Conservation (phyloP, 2,329 filamentous ascomycete species). For the Rutstroemia sp. region DNA sequence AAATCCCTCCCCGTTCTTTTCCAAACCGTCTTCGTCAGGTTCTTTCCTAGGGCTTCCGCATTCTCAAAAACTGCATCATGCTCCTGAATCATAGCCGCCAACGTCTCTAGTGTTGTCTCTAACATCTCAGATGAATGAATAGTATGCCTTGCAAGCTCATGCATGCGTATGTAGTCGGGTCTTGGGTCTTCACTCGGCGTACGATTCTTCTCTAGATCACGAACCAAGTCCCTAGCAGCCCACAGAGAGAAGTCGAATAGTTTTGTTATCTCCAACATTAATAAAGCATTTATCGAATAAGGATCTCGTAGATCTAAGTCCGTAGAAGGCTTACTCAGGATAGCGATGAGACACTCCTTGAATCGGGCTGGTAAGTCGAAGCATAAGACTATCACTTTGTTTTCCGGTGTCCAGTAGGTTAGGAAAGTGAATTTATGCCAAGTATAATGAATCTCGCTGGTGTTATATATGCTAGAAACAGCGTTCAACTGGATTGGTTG, state of each 20-base stretch:
- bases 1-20: background rate
- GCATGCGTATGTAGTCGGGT: background rate
- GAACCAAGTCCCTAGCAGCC: background rate
- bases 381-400: background rate
- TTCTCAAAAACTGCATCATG: background rate
- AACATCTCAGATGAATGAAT: slow-evolving; percentile 2
- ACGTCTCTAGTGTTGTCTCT: background rate
- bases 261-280: slow-evolving; percentile 1
- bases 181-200: background rate
- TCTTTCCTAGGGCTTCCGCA: background rate
- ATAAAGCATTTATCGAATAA: background rate
- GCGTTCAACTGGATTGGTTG: background rate
- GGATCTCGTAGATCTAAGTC: background rate
- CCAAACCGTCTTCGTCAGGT: background rate
- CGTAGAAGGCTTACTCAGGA: background rate
- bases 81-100: background rate
- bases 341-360: background rate
- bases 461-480: background rate
- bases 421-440: slow-evolving; percentile 2
- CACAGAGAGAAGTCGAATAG: slow-evolving; percentile 1
- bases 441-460: background rate
- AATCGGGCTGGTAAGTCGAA: background rate
- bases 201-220: slow-evolving; percentile 2
- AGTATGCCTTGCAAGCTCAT: slow-evolving; percentile 3
- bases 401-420: background rate